Evolutionary conservation across 192 early-diverging fungal genomes (phyloP).

Genomic region (Oehlia diaphana): DNA sequence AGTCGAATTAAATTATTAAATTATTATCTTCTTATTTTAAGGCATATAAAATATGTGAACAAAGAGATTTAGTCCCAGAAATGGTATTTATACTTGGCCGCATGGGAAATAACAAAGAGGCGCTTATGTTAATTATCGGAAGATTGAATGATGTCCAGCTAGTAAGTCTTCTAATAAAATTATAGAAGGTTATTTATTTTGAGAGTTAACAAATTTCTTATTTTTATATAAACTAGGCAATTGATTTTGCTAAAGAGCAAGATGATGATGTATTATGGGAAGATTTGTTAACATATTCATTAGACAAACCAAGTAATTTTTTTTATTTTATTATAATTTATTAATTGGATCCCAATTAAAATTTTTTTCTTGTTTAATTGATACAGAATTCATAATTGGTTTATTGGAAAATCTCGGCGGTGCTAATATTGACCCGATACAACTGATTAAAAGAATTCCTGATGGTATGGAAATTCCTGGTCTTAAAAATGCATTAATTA

Average conservation of each 20-base stretch:
- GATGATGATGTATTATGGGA: constrained; percentile 95
- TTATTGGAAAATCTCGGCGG: constrained; percentile 85
- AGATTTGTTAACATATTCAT: constrained; percentile 89
- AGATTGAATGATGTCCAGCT: constrained; percentile 84
- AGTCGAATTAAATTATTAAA: not conserved
- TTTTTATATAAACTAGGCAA: constrained; percentile 58
- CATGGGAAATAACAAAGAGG: constrained; percentile 95
- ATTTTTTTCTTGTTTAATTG: not conserved
- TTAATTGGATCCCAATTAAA: not conserved
- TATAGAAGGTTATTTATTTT: not conserved
- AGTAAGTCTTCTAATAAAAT: constrained; percentile 46
- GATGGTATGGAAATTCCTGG: constrained; percentile 77
- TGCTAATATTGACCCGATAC: constrained; percentile 81
- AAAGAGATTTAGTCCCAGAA: constrained; percentile 88
- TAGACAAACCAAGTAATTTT: constrained; percentile 85
- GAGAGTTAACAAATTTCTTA: not conserved
- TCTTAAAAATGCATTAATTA: constrained; percentile 77
- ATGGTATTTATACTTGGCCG: constrained; percentile 98
- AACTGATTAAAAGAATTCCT: constrained; percentile 79
- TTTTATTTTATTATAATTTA: not conserved
- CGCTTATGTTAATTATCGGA: constrained; percentile 91
- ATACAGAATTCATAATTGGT: constrained; percentile 83
- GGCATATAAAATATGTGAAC: constrained; percentile 82
- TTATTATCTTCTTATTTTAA: constrained; percentile 25
- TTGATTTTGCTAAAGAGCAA: constrained; percentile 98